Base-by-base conservation (phyloP, 257 asterid species). In the Henckelia pumila region DNA sequence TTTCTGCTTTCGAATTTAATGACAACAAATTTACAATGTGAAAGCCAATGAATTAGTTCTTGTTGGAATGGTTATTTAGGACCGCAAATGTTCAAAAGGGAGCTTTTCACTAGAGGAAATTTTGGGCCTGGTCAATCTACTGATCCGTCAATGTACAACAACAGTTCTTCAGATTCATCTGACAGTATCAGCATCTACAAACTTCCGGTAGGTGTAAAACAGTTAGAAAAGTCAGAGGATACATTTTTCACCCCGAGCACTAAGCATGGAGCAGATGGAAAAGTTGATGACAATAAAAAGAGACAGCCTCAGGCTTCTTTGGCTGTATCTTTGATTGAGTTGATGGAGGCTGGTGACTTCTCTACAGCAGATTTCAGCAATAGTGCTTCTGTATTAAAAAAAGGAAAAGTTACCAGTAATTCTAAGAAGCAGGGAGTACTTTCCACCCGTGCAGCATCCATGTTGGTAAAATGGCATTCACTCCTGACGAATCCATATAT, bases 171-270 rank as follows among this genome's bases (percentile, higher is more conserved):
- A 9, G 95, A 83, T 61, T 78, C 76, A 59, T 59, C 79, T 76
- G 95, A 83, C 65, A 75, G 66, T 64, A 73, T 84, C 75, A 81
- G 81, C 85, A 72, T 85, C 77, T 88, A 75, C 79, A 85, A 66
- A 77, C 95, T 90, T 63, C 99, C 99, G 35, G 87, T 93, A 80
- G 99, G 99, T 68, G 89, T 93, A 57, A 93, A 83, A 73, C 71
- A 66, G 55, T 40, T 69, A 44, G 89, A 82, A 78, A 84, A 78
- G 71, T 71, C 66, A 55, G 78, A 78, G 68, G 87, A 82, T 30
- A 37, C 73, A 78, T 66, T 76, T 63, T 73, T 65, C 61, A 32
- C 79, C 74, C 61, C 85, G 30, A 86, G 75, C 72, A 52, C 66
- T 29, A 80, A 64, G 77, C 75, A 61, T 56, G 78, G 74, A 59